Conservation (phyloP, 345 rosid genomes). For the Euphorbia tirucalli region DNA sequence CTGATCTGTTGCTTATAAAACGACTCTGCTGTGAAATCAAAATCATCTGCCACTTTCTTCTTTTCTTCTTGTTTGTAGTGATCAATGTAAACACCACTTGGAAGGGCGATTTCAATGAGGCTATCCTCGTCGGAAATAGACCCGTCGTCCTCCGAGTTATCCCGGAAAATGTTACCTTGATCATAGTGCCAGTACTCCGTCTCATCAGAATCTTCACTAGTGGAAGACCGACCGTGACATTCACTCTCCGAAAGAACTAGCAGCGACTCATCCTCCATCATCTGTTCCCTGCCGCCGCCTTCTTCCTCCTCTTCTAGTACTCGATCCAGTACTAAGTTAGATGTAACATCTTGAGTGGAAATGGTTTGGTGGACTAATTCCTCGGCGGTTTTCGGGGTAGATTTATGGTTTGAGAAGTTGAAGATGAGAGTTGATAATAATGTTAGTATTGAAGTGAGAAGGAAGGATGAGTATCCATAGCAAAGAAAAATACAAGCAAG, state of each 20-base stretch:
- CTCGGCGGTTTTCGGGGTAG: background rate
- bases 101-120: conserved; percentile 69
- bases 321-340: too few species aligned
- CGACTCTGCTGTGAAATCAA: conserved; percentile 20
- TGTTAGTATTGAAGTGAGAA: conserved; percentile 36
- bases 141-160: conserved; percentile 46
- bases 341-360: too few species aligned
- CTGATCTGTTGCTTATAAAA: conserved; percentile 32
- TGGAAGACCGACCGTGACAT: conserved; percentile 25
- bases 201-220: conserved; percentile 49
- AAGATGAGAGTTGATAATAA: conserved; percentile 30
- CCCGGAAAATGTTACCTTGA: conserved; percentile 30
- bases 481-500: conserved; percentile 31
- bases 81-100: conserved; percentile 55
- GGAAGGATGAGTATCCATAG: conserved; percentile 29
- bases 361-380: conserved; percentile 10
- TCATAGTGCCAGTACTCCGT: conserved; percentile 35
- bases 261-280: background rate
- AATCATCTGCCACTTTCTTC: conserved; percentile 40
- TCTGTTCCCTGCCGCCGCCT: background rate
- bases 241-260: conserved; percentile 35
- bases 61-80: conserved; percentile 24
- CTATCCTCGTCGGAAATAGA: conserved; percentile 72
- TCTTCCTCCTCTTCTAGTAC: background rate
- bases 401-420: conserved; percentile 27